Conservation (phyloP, 768 basidiomycete species). For the Filobasidium wieringae region DNA sequence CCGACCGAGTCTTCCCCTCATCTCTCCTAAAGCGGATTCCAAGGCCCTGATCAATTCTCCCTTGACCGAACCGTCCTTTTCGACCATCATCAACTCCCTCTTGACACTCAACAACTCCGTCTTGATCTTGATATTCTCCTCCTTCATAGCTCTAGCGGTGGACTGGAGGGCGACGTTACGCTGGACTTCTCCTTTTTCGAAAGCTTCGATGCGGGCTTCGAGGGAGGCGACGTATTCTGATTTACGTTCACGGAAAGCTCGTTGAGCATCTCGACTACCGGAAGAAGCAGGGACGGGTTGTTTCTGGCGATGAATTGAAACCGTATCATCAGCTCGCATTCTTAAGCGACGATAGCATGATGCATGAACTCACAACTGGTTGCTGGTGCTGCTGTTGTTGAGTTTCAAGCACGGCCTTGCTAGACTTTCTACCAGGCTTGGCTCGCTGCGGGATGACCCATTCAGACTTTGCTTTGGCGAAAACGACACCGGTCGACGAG, state of each 20-base stretch:
- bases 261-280: constrained; percentile 56
- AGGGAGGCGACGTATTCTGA: constrained; percentile 77
- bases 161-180: constrained; percentile 72
- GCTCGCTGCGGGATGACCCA: constrained; percentile 38
- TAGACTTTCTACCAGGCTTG: constrained; percentile 33
- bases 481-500: constrained; percentile 32
- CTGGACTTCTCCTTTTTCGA: constrained; percentile 83
- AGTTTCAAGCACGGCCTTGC: neutral
- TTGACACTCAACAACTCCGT: neutral
- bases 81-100: neutral
- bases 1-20: neutral
- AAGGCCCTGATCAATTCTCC: neutral
- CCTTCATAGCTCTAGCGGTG: constrained; percentile 70
- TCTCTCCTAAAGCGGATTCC: constrained; percentile 5
- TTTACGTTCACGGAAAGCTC: constrained; percentile 79
- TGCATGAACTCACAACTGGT: too few species aligned
- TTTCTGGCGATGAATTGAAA: neutral
- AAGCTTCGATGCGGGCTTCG: constrained; percentile 69
- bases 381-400: neutral
- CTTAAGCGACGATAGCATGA: too few species aligned
- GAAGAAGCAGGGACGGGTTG: neutral
- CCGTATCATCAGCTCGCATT: too few species aligned
- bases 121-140: constrained; percentile 49
- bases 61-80: neutral
- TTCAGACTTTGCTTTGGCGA: constrained; percentile 35